Evolutionary conservation across 1,139 yeast species (phyloP).

Genomic region (Candida gigantensis): DNA sequence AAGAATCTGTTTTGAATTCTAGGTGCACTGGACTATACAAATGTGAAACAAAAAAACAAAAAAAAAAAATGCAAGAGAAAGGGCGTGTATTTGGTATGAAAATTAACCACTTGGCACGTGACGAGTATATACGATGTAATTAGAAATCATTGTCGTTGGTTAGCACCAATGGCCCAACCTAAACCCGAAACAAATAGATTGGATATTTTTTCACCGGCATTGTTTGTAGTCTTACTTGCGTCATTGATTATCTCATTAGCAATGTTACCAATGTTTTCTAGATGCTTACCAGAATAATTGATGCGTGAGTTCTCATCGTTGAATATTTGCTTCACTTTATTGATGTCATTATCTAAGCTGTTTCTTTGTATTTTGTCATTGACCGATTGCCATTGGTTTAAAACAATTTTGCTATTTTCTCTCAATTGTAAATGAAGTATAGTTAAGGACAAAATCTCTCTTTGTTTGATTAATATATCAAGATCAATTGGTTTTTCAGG

Average conservation of each 20-base stretch:
- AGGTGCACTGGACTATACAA: too few species aligned
- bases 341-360: conserved; percentile 15
- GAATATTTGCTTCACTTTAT: conserved; percentile 8
- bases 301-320: conserved; percentile 2
- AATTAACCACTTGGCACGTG: too few species aligned
- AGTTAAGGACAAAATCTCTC: conserved; percentile 49
- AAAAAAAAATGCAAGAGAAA: too few species aligned
- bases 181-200: conserved; percentile 57
- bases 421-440: conserved; percentile 21
- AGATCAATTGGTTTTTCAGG: conserved; percentile 19
- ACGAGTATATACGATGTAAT: too few species aligned
- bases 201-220: conserved; percentile 52
- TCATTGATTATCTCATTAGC: conserved; percentile 34
- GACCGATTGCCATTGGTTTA: conserved; percentile 39
- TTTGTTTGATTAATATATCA: conserved; percentile 38
- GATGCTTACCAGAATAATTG: conserved; percentile 3
- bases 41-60: too few species aligned
- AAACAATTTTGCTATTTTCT: conserved; percentile 33
- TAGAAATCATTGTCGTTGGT: conserved; percentile 13
- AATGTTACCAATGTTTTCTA: conserved; percentile 18
- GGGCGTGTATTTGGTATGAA: too few species aligned
- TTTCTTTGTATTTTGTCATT: conserved; percentile 30
- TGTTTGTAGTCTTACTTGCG: conserved; percentile 34
- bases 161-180: conserved; percentile 72
- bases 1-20: too few species aligned